phyloP scores from a whole-genome alignment of 2,329 filamentous ascomycete species.

The Beauveria sp. region DNA sequence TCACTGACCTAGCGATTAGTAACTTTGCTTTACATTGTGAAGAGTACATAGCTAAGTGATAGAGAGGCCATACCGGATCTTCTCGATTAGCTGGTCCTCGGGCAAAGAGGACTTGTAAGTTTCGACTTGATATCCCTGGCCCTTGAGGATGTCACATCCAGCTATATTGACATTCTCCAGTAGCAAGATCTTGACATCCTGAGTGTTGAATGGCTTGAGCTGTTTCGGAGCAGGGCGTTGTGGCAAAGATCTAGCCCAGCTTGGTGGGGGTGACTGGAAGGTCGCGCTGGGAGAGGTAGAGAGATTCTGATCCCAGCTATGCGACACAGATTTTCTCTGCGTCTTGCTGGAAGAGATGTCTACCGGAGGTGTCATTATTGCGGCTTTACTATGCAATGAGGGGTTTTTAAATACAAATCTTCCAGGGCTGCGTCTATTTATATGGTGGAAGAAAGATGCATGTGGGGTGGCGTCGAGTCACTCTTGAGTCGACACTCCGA shows the following conservation, averaged over 20 bases:
- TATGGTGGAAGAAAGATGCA: conserved; percentile 7
- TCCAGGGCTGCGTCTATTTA: conserved; percentile 8
- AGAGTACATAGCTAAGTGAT: conserved; percentile 11
- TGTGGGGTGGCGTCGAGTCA: background rate
- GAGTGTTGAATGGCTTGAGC: conserved; percentile 89
- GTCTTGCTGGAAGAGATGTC: conserved; percentile 37
- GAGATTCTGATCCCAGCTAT: conserved; percentile 50
- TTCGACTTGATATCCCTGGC: conserved; percentile 95
- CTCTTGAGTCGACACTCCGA: background rate
- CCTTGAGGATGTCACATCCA: conserved; percentile 71
- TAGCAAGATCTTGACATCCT: conserved; percentile 92
- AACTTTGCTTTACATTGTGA: background rate
- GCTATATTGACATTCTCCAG: conserved; percentile 94
- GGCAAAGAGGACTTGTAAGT: conserved; percentile 79
- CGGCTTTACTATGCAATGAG: background rate
- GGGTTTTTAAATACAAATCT: background rate
- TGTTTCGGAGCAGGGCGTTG: conserved; percentile 52
- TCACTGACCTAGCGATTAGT: conserved; percentile 47
- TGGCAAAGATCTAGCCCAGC: conserved; percentile 41
- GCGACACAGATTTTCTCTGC: conserved; percentile 36
- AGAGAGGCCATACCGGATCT: conserved; percentile 65
- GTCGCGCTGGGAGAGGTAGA: conserved; percentile 68
- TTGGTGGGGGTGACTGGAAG: conserved; percentile 66
- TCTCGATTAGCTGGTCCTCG: conserved; percentile 91
- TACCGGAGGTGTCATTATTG: conserved; percentile 37